Base-by-base conservation (phyloP, 2,329 filamentous ascomycete species). In the Biscogniauxia mediterranea region DNA sequence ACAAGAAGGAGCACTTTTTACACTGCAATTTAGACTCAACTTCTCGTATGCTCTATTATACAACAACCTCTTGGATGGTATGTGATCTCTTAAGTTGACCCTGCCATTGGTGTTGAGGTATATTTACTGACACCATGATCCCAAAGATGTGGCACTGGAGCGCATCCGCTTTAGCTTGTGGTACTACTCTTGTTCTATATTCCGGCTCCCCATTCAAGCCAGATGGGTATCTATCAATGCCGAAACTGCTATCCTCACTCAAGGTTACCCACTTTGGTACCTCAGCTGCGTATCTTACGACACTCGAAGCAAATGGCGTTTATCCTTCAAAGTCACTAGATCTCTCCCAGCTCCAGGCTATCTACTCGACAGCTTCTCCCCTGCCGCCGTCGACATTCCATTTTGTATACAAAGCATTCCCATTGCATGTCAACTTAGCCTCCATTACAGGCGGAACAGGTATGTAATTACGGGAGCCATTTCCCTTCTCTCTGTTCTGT, bases 1-100 rank as follows among this genome's bases (percentile, higher is more conserved):
- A 98, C 79, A 98, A 98, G 78, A 99, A 99, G 74, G 95, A 98
- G 74, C 93, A 96, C 73, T 84, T 89, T 54, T 81, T 98, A 2
- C 94, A 98, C 73, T 91, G 90, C 74, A 92, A 93, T 21, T 87
- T 99, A 65, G 82, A 83, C 8, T 83, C 89, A 0, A 79, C 81
- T 1, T 91, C 93, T 51, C 85, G 89, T 20, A 83, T 97, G 71
- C 91, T 97, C 75, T 97, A 97, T 79, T 97, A 93, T 78, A 97
- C 93, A 1, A 97, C 93, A 3, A 93, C 90, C 11, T 96, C 92
- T 0, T 97, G 93, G 95, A 98, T 99, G 93, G 23, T 46, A 46
- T 46, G 38, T 46, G 13, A 46, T 46, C 23, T 52, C 19, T 15
- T 52, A 17, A 26, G 20, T 23, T 19, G 20, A 15, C 17, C 49